phyloP scores from a whole-genome alignment of 2,329 filamentous ascomycete species.

The Boeremia lycopersici region DNA sequence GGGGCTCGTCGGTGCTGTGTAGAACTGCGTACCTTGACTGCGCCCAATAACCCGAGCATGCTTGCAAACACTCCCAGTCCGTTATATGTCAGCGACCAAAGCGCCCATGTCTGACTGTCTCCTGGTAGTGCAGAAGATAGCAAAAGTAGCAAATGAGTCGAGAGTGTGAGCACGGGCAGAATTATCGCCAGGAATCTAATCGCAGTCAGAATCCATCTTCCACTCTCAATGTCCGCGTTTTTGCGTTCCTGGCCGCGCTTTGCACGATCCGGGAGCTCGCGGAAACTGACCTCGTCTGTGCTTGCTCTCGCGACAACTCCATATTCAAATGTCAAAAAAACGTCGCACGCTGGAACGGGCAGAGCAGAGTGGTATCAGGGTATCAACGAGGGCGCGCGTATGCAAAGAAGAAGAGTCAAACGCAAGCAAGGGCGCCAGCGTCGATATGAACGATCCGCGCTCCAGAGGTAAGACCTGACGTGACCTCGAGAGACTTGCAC shows the following conservation, averaged over 20 bases:
- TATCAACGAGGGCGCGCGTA: not conserved
- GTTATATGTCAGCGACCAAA: conserved; percentile 47
- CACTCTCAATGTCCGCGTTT: not conserved
- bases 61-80: conserved; percentile 49
- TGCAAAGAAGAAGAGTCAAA: not conserved
- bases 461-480: conserved; percentile 15
- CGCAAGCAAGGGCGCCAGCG: conserved; percentile 12
- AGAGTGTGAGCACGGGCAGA: conserved; percentile 35
- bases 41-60: conserved; percentile 51
- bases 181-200: conserved; percentile 36
- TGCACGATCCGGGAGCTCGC: not conserved
- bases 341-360: conserved; percentile 3
- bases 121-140: conserved; percentile 30
- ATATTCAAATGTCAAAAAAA: not conserved
- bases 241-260: not conserved
- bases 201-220: not conserved
- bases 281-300: conserved; percentile 13
- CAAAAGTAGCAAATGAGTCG: conserved; percentile 33
- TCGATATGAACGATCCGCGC: conserved; percentile 8
- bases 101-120: conserved; percentile 37
- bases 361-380: not conserved
- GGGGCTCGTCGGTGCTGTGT: not conserved
- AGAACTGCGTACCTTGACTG: conserved; percentile 47
- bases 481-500: conserved; percentile 4
- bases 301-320: conserved; percentile 16